Evolutionary conservation across 2,329 filamentous ascomycete genomes (phyloP).

Genomic region (Blastomyces percursus): DNA sequence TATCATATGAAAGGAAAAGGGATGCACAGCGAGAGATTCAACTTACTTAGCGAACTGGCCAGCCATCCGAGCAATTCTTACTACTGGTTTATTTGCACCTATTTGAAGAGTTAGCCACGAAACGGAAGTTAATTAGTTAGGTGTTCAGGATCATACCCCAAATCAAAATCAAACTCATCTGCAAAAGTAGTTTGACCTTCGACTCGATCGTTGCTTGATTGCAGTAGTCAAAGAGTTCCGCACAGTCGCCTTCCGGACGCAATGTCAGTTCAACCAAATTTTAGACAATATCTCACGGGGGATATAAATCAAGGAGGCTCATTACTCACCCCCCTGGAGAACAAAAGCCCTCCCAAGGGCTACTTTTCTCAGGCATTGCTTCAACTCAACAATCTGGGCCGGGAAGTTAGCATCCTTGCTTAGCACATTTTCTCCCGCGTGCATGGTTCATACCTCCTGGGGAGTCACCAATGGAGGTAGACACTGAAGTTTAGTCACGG

Average conservation of each 20-base stretch:
- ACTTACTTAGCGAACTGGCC: slow-evolving; percentile 81
- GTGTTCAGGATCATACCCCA: slow-evolving; percentile 55
- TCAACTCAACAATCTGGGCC: slow-evolving; percentile 58
- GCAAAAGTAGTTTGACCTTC: slow-evolving; percentile 90
- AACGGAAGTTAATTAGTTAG: neutral
- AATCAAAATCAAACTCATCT: slow-evolving; percentile 94
- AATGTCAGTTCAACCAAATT: neutral
- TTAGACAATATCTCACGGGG: neutral
- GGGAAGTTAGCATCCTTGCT: slow-evolving; percentile 7
- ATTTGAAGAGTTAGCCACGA: neutral
- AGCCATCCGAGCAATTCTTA: slow-evolving; percentile 90
- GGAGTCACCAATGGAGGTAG: slow-evolving; percentile 40
- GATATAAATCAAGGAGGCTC: neutral
- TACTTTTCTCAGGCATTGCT: slow-evolving; percentile 68
- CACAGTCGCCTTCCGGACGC: slow-evolving; percentile 55
- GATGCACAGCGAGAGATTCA: neutral
- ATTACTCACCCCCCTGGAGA: slow-evolving; percentile 63
- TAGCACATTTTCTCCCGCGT: neutral
- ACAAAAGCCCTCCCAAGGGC: slow-evolving; percentile 85
- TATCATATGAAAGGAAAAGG: neutral
- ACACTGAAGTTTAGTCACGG: slow-evolving; percentile 33
- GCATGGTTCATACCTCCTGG: slow-evolving; percentile 27
- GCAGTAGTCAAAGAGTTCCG: slow-evolving; percentile 96
- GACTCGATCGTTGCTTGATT: slow-evolving; percentile 78
- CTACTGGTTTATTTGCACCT: slow-evolving; percentile 61